Conservation (phyloP, 305 asterid species). For the Fraxinus angustifolia region DNA sequence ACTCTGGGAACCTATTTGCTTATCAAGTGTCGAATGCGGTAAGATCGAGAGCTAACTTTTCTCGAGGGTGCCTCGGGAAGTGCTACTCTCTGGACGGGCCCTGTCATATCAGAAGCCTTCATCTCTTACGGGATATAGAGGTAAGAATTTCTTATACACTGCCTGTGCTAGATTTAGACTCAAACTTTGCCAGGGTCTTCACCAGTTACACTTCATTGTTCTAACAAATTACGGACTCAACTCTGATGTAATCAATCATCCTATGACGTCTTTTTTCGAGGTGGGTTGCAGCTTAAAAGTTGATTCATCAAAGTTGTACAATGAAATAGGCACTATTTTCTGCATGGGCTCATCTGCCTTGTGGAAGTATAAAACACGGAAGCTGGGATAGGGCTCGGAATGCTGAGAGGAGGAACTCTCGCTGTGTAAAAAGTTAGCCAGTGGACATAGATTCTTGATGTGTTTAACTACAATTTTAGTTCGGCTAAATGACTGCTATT, state of each 20-base stretch:
- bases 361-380: not conserved
- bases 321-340: slow-evolving; percentile 11
- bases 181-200: slow-evolving; percentile 14
- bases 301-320: slow-evolving; percentile 5
- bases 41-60: not conserved
- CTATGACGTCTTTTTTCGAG: not conserved
- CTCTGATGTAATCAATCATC: slow-evolving; percentile 3
- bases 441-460: not conserved
- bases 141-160: slow-evolving; percentile 12
- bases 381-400: not conserved
- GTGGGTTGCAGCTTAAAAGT: slow-evolving; percentile 11
- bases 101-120: slow-evolving; percentile 4
- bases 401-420: not conserved
- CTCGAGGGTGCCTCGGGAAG: not conserved
- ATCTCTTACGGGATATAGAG: not conserved
- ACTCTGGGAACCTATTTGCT: not conserved
- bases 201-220: slow-evolving; percentile 8
- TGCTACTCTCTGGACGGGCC: not conserved
- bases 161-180: slow-evolving; percentile 11
- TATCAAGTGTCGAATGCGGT: slow-evolving; percentile 6
- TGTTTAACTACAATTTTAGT: not conserved
- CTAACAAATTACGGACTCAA: slow-evolving; percentile 11
- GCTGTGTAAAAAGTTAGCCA: not conserved
- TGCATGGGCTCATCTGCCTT: slow-evolving; percentile 3
- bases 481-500: not conserved